Conservation (phyloP, 2,329 filamentous ascomycete genomes). For the Drechmeria coniospora region DNA sequence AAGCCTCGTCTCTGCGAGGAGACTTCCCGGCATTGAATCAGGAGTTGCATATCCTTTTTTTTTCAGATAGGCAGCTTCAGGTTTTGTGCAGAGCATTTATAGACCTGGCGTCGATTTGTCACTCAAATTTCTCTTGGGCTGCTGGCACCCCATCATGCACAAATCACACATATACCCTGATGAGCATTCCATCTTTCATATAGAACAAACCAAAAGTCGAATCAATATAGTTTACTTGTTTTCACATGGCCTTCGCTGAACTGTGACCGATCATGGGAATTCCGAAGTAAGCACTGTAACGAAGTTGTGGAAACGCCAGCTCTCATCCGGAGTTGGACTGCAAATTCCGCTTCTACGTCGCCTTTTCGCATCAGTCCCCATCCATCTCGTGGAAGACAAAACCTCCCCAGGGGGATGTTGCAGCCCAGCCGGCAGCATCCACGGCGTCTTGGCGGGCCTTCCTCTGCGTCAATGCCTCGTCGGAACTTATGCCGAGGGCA, state of each 20-base stretch:
- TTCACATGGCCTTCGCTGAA: too few relatives aligned
- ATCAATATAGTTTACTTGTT: neutral
- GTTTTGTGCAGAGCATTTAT: neutral
- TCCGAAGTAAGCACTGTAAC: too few relatives aligned
- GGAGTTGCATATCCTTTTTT: too few relatives aligned
- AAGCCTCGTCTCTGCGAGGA: too few relatives aligned
- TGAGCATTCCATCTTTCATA: constrained; percentile 10
- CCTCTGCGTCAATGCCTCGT: constrained; percentile 29
- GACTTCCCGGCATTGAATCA: too few relatives aligned
- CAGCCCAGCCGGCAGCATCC: constrained; percentile 29
- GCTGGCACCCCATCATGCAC: constrained; percentile 7
- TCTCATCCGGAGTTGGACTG: too few relatives aligned
- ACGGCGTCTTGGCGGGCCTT: constrained; percentile 22
- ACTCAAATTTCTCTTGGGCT: constrained; percentile 1
- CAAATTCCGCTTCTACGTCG: neutral
- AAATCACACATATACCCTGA: constrained; percentile 9
- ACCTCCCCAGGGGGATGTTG: constrained; percentile 31
- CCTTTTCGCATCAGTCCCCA: neutral
- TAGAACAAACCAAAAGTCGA: constrained; percentile 1
- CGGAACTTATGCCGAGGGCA: constrained; percentile 20
- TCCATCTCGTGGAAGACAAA: constrained; percentile 24
- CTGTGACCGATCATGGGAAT: neutral
- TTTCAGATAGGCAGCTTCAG: neutral
- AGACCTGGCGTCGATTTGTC: neutral
- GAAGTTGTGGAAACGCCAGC: too few relatives aligned